Conservation (phyloP, 768 basidiomycete species). For the Mycena belliarum region DNA sequence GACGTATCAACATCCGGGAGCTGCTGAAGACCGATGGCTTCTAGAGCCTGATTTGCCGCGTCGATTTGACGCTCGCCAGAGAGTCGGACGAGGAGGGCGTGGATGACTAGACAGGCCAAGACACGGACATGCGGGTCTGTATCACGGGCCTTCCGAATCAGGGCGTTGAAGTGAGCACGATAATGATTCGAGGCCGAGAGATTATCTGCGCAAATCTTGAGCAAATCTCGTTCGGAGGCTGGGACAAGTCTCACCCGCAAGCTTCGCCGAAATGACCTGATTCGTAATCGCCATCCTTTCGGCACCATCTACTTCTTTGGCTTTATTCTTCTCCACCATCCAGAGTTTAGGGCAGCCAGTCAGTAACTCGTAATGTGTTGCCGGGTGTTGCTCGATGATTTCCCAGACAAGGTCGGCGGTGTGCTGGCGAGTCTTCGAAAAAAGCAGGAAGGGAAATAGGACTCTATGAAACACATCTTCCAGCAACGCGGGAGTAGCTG, state of each 20-base stretch:
- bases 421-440: conserved; percentile 70
- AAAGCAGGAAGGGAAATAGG: conserved; percentile 75
- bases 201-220: conserved; percentile 50
- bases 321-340: conserved; percentile 32
- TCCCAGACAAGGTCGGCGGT: conserved; percentile 74
- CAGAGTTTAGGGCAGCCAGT: conserved; percentile 54
- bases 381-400: conserved; percentile 42
- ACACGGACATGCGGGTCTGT: conserved; percentile 52
- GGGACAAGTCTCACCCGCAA: conserved; percentile 56
- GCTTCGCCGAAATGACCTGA: conserved; percentile 51
- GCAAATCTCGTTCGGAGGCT: conserved; percentile 3
- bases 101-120: conserved; percentile 62
- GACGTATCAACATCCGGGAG: conserved; percentile 49
- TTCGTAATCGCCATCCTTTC: conserved; percentile 39
- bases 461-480: conserved; percentile 48
- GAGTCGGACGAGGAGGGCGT: conserved; percentile 56
- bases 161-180: conserved; percentile 41
- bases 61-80: conserved; percentile 62
- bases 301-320: conserved; percentile 28
- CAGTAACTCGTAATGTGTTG: conserved; percentile 45
- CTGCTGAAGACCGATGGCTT: conserved; percentile 45
- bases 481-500: conserved; percentile 25
- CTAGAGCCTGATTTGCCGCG: conserved; percentile 49
- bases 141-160: conserved; percentile 56
- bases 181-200: conserved; percentile 54